Conservation (phyloP, 1,284 basidiomycete species). For the Anthracocystis setariae region DNA sequence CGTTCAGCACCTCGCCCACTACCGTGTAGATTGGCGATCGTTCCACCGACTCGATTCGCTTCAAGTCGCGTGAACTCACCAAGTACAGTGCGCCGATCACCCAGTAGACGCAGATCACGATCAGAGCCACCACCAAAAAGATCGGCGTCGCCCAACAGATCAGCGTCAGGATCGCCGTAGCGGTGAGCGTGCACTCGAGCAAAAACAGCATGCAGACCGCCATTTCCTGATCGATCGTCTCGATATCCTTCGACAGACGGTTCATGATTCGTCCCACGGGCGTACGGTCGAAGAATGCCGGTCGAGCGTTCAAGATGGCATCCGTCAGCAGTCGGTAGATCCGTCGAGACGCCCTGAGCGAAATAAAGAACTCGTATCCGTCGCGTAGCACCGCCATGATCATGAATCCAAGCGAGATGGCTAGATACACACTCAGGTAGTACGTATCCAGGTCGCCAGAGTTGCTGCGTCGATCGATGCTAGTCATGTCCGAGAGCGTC, state of each 20-base stretch:
- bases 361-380: constrained; percentile 52
- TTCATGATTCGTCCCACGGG: constrained; percentile 67
- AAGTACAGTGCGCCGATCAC: constrained; percentile 65
- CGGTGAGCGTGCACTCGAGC: constrained; percentile 53
- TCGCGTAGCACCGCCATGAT: constrained; percentile 56
- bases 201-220: constrained; percentile 53
- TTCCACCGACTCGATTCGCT: constrained; percentile 65
- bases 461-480: constrained; percentile 9
- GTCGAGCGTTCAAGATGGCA: constrained; percentile 81
- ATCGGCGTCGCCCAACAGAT: constrained; percentile 64
- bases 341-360: constrained; percentile 55
- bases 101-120: constrained; percentile 59
- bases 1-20: constrained; percentile 75
- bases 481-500: background rate
- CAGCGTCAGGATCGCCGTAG: constrained; percentile 56
- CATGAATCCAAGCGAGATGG: constrained; percentile 55
- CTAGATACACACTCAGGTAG: constrained; percentile 60
- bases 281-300: constrained; percentile 65
- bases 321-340: constrained; percentile 75
- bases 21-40: constrained; percentile 67
- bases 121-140: constrained; percentile 49
- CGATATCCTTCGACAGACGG: constrained; percentile 65
- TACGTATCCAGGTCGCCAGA: constrained; percentile 52
- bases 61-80: constrained; percentile 64
- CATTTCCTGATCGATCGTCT: constrained; percentile 67